Evolutionary conservation across 441 rosid species (phyloP).

Genomic region (Croton laevigatus): DNA sequence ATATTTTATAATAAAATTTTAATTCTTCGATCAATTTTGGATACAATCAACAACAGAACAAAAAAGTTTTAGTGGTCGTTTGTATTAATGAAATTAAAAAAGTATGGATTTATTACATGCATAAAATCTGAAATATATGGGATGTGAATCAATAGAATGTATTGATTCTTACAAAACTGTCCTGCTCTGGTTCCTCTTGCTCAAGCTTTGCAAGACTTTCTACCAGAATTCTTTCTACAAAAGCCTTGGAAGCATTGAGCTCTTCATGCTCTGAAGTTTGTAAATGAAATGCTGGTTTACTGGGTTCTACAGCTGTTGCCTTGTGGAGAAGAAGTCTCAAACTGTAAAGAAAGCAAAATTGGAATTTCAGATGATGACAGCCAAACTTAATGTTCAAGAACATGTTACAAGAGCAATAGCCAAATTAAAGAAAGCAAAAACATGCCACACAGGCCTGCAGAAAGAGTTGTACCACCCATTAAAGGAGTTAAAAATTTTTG

Average conservation of each 20-base stretch:
- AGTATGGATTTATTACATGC: too few species aligned
- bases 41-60: too few species aligned
- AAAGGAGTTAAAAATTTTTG: background rate
- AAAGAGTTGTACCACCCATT: background rate
- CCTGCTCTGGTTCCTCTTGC: constrained; percentile 34
- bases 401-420: background rate
- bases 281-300: constrained; percentile 42
- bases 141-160: too few species aligned
- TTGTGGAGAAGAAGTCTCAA: constrained; percentile 56
- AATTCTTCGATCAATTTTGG: too few species aligned
- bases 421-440: background rate
- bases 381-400: background rate
- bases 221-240: constrained; percentile 47
- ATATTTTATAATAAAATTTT: too few species aligned
- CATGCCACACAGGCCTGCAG: background rate
- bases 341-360: constrained; percentile 39
- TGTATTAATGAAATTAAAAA: too few species aligned
- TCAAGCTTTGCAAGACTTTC: constrained; percentile 52
- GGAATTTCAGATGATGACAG: constrained; percentile 21
- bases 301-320: constrained; percentile 46
- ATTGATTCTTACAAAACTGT: constrained; percentile 45
- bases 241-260: constrained; percentile 51
- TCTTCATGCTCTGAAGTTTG: constrained; percentile 55
- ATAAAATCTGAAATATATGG: too few species aligned
- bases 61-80: too few species aligned